phyloP scores from a whole-genome alignment of 352 stramenopile genomes.

The Nothophytophthora sp. region DNA sequence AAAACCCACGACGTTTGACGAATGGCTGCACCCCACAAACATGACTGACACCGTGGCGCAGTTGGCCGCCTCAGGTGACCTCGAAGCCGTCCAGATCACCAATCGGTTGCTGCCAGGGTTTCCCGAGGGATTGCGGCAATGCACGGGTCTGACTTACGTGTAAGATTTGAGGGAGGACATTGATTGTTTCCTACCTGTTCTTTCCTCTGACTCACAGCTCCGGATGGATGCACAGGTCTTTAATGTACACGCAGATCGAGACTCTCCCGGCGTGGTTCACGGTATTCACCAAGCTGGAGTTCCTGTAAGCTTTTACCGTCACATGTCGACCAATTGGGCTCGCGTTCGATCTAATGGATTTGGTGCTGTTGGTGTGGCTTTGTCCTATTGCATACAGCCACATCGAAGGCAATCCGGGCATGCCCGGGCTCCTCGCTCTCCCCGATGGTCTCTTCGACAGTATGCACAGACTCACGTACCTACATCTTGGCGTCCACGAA shows the following conservation, averaged over 20 bases:
- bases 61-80: conserved; percentile 11
- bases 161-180: too few relatives aligned
- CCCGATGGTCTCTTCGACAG: conserved; percentile 17
- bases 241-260: conserved; percentile 23
- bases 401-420: not conserved
- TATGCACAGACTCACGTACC: conserved; percentile 13
- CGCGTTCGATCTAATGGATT: too few relatives aligned
- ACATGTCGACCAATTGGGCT: too few relatives aligned
- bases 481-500: conserved; percentile 17
- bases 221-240: conserved; percentile 8
- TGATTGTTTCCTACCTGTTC: conserved; percentile 3
- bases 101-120: conserved; percentile 18
- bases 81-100: conserved; percentile 20
- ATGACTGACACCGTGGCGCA: conserved; percentile 12
- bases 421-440: not conserved
- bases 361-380: too few relatives aligned
- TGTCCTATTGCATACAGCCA: too few relatives aligned
- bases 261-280: conserved; percentile 21
- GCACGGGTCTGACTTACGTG: conserved; percentile 3
- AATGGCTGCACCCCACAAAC: conserved; percentile 1
- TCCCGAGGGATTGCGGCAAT: conserved; percentile 3
- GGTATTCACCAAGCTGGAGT: conserved; percentile 7
- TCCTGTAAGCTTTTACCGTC: conserved; percentile 1
- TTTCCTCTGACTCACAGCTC: not conserved
- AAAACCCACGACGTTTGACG: not conserved